Base-by-base conservation (phyloP, 345 rosid species). In the Acer negundo region DNA sequence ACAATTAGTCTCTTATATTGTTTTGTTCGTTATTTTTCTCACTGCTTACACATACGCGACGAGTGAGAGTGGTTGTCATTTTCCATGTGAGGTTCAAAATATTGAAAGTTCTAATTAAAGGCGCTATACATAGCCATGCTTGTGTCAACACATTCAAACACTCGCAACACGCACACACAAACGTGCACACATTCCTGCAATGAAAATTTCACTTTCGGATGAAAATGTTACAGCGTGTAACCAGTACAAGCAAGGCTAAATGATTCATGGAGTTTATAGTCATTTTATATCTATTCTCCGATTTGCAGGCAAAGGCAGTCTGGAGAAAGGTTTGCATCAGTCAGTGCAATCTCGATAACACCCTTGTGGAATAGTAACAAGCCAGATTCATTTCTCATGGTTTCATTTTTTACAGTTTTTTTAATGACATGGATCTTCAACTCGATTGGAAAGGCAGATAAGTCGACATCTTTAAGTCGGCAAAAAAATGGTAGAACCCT, bases 251-350 rank as follows among this genome's bases (percentile, higher is more conserved):
- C 20, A 53, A 26, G 10, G 8, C 62, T 23, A 10, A 23, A 7
- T 17, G 19, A 26, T 31, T 61, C 64, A 70, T 17, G 35, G 13
- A 20, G 23, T 10, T 16, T 40, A 23, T 19, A 23, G 28, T 23
- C 24, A 59, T 22, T 7, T 16, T 42, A 35, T 53, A 42, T 64
- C 28, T 53, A 16, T 75, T 44, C 8, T 28, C 12, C 19, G 7
- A 65, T 71, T 61, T 70, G 81, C 93, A 90, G 96, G 84, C 77
- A 59, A 77, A 85, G 78, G 77, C 78, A 82, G 59, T 83, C 97
- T 47, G 72, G 77, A 75, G 89, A 91, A 51, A 77, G 90, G 82
- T 92, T 92, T 72, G 94, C 97, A 55, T 86, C 97, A 10, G 61
- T 86, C 65, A 82, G 83, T 55, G 42, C 86, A 73, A 81, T 61